Evolutionary conservation across 73 alveolate species (phyloP), one percentile per base, ranked within the genome.

Genomic region (Paramecium caudatum): DNA sequence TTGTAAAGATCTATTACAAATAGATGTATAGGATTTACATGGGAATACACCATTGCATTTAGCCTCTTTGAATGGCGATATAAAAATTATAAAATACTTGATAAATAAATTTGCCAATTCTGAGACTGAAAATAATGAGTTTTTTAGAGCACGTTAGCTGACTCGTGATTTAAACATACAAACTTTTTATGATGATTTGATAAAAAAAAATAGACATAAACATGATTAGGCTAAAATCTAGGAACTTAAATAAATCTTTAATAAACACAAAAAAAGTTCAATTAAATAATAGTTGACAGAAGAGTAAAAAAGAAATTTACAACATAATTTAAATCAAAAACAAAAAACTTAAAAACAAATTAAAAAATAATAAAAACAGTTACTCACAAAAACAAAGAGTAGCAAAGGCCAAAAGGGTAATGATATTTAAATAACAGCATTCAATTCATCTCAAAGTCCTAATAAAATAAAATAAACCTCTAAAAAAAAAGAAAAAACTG

Each of bases 21-120:
- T 74, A 0, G 32, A 74, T 45, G 47, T 45, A 7, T 39, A 74
- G 43, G 68, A 74, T 45, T 36, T 36, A 41, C 47, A 88, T 88
- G 94, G 94, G 5, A 90, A 88, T 32, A 88, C 94, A 13, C 93
- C 94, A 16, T 41, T 88, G 16, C 94, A 88, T 88, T 27, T 74
- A 12, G 91, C 94, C 12, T 47, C 91, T n/a, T 80, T 88, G 25
- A 88, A 46, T 32, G 94, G 93, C 13, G 93, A 82, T 36, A 4
- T 30, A 7, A 30, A 80, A 9, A 88, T 88, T 83, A 70, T 88
- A 23, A 80, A 88, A 69, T 30, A 82, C 21, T 47, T 88, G 1
- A 17, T 88, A n/a, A 46, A 82, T 17, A 27, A 33, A 15, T 33
- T 13, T 41, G 93, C 91, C 16, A 47, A 88, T 39, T 88, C 93